Percentiles rank a stretch among this genome's conserved stretches.
Conservation (phyloP, 2,329 filamentous ascomycete genomes). For the Diaporthe capsici region DNA sequence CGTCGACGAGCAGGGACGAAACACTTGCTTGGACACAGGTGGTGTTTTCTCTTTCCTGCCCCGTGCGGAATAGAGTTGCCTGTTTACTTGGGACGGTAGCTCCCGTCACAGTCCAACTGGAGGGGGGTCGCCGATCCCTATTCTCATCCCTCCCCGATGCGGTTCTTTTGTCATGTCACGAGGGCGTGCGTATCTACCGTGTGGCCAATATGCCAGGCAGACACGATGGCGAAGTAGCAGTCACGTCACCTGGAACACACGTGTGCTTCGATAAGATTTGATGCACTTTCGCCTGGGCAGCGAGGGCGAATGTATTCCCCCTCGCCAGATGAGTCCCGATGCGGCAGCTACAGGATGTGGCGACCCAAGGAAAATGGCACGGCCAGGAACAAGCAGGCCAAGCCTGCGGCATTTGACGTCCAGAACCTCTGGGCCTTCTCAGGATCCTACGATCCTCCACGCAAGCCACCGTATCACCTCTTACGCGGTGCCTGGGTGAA, state of each 20-base stretch:
- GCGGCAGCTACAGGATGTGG: neutral
- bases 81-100: slow-evolving; percentile 7
- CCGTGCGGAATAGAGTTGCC: slow-evolving; percentile 17
- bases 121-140: neutral
- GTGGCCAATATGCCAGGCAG: neutral
- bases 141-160: neutral
- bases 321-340: slow-evolving; percentile 9
- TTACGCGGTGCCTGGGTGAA: neutral
- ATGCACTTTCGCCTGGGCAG: neutral
- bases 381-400: neutral
- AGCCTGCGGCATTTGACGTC: neutral
- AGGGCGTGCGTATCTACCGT: neutral
- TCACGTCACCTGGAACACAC: slow-evolving; percentile 13
- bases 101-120: slow-evolving; percentile 8
- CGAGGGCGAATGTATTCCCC: neutral
- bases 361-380: neutral
- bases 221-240: slow-evolving; percentile 5
- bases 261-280: slow-evolving; percentile 15
- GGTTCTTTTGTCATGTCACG: slow-evolving; percentile 4
- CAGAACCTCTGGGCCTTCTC: neutral
- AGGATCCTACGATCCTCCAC: neutral
- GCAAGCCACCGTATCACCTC: neutral
- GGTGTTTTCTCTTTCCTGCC: neutral
- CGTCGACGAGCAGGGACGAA: neutral
- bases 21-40: slow-evolving; percentile 19